phyloP scores from a whole-genome alignment of 768 basidiomycete genomes.

The Amanita rimosa region DNA sequence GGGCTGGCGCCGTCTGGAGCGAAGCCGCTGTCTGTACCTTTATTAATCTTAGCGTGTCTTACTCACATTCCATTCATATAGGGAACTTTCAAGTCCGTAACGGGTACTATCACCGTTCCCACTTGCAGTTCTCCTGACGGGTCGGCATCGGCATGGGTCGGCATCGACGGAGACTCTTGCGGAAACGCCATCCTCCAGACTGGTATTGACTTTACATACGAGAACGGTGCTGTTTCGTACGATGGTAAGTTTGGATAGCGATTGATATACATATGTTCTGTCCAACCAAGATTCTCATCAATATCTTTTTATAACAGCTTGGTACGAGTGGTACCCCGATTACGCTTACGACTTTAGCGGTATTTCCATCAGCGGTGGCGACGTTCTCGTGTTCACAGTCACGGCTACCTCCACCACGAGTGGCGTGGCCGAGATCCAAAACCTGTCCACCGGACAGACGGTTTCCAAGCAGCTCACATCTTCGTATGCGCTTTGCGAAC shows the following conservation, averaged over 20 bases:
- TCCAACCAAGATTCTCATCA: too few relatives aligned
- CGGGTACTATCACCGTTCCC: constrained; percentile 23
- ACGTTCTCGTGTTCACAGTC: background rate
- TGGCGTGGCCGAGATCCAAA: background rate
- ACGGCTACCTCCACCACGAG: background rate
- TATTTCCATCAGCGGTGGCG: background rate
- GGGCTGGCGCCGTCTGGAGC: constrained; percentile 23
- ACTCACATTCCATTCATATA: background rate
- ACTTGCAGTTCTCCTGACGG: constrained; percentile 15
- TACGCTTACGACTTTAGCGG: background rate
- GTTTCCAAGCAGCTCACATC: constrained; percentile 19
- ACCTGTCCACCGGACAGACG: background rate
- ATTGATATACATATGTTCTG: too few relatives aligned
- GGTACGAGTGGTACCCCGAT: too few relatives aligned
- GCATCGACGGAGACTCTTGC: constrained; percentile 26
- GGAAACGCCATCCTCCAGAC: constrained; percentile 17
- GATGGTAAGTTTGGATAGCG: too few relatives aligned
- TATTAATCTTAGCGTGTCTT: too few relatives aligned
- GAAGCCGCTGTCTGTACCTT: constrained; percentile 11
- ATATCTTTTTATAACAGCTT: too few relatives aligned
- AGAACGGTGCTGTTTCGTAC: too few relatives aligned
- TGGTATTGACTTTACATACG: too few relatives aligned
- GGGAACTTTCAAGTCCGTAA: constrained; percentile 12
- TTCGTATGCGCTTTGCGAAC: constrained; percentile 17
- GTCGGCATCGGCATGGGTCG: constrained; percentile 24